Evolutionary conservation across 768 basidiomycete species (phyloP).

Genomic region (Boletus rubescentipes): DNA sequence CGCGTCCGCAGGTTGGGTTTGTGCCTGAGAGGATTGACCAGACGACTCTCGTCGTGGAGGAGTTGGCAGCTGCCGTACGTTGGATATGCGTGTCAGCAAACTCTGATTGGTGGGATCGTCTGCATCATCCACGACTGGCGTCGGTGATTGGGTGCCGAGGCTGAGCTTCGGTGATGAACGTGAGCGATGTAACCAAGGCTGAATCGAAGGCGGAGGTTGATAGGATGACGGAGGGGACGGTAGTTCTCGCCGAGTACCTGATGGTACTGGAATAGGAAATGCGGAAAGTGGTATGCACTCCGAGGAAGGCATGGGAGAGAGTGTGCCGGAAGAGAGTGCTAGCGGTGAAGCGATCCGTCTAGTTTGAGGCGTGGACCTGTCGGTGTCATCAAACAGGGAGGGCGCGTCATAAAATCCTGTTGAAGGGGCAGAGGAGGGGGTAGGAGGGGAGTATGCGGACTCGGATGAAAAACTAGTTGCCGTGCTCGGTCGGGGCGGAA

Average conservation of each 20-base stretch:
- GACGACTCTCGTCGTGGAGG: slow-evolving; percentile 27
- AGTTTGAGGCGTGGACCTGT: slow-evolving; percentile 11
- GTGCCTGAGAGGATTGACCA: slow-evolving; percentile 17
- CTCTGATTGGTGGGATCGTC: slow-evolving; percentile 12
- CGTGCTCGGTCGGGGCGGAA: slow-evolving; percentile 25
- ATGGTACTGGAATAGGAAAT: slow-evolving; percentile 18
- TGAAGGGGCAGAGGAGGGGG: slow-evolving; percentile 43
- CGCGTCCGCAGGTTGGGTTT: slow-evolving; percentile 7
- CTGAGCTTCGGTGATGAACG: slow-evolving; percentile 38
- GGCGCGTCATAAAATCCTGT: slow-evolving; percentile 23
- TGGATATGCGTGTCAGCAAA: slow-evolving; percentile 22
- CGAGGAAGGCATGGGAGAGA: slow-evolving; percentile 31
- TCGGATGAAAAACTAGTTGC: slow-evolving; percentile 49
- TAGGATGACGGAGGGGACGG: slow-evolving; percentile 32
- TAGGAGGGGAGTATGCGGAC: slow-evolving; percentile 44
- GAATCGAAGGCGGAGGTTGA: slow-evolving; percentile 29
- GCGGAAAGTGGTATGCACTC: slow-evolving; percentile 28
- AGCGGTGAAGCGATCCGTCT: slow-evolving; percentile 17
- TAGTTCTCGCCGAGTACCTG: slow-evolving; percentile 24
- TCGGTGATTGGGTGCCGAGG: slow-evolving; percentile 15
- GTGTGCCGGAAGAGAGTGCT: slow-evolving; percentile 22
- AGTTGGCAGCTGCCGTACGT: slow-evolving; percentile 34
- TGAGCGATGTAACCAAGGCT: slow-evolving; percentile 34
- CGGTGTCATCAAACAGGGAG: slow-evolving; percentile 24
- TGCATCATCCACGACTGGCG: slow-evolving; percentile 15